These are phyloP conservation scores for Gonapodya sp. DNA, from an alignment of 192 early-diverging fungal genomes.

Conservation along the genomic window DNA sequence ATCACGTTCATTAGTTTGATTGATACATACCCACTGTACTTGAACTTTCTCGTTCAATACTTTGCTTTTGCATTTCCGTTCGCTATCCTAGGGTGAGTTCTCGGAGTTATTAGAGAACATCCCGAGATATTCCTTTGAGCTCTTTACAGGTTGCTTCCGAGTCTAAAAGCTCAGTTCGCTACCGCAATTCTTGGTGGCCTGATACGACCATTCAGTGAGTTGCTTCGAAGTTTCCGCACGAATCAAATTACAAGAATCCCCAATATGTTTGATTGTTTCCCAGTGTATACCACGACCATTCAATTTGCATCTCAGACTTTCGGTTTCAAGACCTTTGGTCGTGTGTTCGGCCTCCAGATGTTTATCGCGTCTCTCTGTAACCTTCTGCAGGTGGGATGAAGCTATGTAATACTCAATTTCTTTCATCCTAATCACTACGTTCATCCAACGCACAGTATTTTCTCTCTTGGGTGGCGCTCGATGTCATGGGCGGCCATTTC, in stretches of 20 bases:
- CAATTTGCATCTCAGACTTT: slow-evolving; percentile 2
- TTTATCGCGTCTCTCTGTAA: background rate
- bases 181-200: background rate
- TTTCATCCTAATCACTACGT: background rate
- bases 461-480: background rate
- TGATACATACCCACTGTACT: background rate
- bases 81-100: background rate
- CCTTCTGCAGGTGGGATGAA: background rate
- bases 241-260: background rate
- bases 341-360: background rate
- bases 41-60: background rate
- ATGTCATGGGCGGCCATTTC: background rate
- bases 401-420: background rate
- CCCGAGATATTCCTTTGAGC: no score
- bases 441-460: background rate
- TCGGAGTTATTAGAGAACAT: background rate
- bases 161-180: background rate
- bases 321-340: background rate
- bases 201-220: background rate
- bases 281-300: background rate
- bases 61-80: background rate
- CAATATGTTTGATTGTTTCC: background rate
- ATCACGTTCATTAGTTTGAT: background rate
- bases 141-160: background rate
- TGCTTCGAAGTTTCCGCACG: background rate